A percentile compares a stretch with the other conserved stretches of the same genome.
Evolutionary conservation across 176 grass and related monocot species (phyloP).

Genomic region (Triticum dicoccoides): DNA sequence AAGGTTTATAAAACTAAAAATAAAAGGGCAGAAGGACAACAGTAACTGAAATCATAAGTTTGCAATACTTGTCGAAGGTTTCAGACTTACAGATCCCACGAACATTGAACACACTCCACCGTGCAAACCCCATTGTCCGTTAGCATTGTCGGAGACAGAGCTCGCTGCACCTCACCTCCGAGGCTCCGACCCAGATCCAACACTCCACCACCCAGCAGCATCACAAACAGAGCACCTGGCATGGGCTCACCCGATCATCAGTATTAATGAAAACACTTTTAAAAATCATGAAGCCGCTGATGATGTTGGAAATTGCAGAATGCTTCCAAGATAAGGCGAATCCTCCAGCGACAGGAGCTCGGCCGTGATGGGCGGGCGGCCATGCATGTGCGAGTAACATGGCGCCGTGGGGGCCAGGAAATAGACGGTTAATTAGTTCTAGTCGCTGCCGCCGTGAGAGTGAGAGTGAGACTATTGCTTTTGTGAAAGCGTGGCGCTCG

Average conservation of each 20-base stretch:
- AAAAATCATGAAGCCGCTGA: neutral
- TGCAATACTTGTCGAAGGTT: neutral
- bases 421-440: slow-evolving; percentile 29
- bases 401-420: slow-evolving; percentile 28
- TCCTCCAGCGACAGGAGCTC: slow-evolving; percentile 17
- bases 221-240: neutral
- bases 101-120: neutral
- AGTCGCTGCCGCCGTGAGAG: neutral
- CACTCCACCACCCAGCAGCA: neutral
- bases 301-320: neutral
- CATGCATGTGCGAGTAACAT: slow-evolving; percentile 61
- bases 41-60: neutral
- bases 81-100: neutral
- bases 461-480: slow-evolving; percentile 8
- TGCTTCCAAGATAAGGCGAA: slow-evolving; percentile 39
- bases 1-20: too few species aligned
- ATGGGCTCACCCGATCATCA: neutral
- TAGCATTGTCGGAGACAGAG: too few species aligned
- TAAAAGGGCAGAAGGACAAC: rapidly evolving
- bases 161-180: too few species aligned
- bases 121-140: neutral
- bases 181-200: neutral
- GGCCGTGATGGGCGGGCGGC: slow-evolving; percentile 38
- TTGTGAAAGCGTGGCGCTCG: slow-evolving; percentile 28
- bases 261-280: neutral